phyloP scores from a whole-genome alignment of 208 protist genomes.

The Phytomonas serpens region DNA sequence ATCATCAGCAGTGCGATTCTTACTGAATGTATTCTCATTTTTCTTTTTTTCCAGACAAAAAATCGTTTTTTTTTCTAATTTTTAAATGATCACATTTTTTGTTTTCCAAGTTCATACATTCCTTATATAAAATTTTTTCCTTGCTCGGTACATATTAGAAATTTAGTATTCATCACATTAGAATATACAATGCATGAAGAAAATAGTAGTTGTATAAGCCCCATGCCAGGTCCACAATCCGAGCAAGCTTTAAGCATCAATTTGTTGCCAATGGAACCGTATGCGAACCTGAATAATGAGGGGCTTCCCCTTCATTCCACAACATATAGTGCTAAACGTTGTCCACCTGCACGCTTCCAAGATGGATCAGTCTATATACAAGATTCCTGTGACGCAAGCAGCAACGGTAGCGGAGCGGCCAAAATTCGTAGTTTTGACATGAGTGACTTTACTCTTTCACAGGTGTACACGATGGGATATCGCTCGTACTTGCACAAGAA shows the following conservation, averaged over 20 bases:
- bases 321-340: conserved; percentile 60
- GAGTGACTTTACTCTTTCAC: conserved; percentile 38
- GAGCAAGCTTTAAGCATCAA: conserved; percentile 13
- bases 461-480: conserved; percentile 62
- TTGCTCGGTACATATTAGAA: neutral
- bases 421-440: conserved; percentile 19
- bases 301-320: conserved; percentile 44
- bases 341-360: conserved; percentile 26
- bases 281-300: conserved; percentile 32
- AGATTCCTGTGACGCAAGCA: conserved; percentile 21
- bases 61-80: neutral
- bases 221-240: neutral
- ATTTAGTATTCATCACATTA: neutral
- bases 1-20: neutral
- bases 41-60: neutral
- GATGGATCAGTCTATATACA: conserved; percentile 64
- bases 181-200: neutral
- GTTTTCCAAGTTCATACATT: neutral
- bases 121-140: neutral
- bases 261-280: conserved; percentile 28
- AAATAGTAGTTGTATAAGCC: neutral
- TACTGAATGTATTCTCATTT: neutral
- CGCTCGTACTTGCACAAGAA: conserved; percentile 42
- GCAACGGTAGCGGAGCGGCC: neutral
- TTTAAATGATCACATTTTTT: neutral